A percentile compares a stretch with the other conserved stretches of the same genome.
phyloP scores from a whole-genome alignment of 2,329 filamentous ascomycete species.

The Talaromyces sp. region DNA sequence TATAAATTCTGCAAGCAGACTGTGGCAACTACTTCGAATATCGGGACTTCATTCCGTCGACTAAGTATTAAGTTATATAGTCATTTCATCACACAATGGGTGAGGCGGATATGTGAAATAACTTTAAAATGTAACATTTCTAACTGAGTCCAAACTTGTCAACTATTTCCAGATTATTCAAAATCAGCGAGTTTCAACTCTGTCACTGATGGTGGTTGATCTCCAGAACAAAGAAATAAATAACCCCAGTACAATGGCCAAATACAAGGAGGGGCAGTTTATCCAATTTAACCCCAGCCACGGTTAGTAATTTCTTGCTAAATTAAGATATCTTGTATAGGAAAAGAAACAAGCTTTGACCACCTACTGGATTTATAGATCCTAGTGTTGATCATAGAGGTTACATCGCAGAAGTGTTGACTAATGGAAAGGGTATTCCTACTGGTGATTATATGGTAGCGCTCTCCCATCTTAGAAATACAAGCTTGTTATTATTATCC shows the following conservation, averaged over 20 bases:
- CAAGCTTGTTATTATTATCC: too few relatives aligned
- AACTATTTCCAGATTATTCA: background rate
- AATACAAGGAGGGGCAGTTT: background rate
- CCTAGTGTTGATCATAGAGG: slow-evolving; percentile 10
- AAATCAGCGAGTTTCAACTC: background rate
- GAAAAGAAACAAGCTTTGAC: background rate
- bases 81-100: slow-evolving; percentile 5
- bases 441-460: slow-evolving; percentile 4
- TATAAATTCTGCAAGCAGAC: background rate
- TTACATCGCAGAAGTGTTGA: slow-evolving; percentile 6
- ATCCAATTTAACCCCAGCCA: background rate
- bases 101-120: background rate
- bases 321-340: background rate
- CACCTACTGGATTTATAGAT: background rate
- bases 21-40: background rate
- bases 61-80: background rate
- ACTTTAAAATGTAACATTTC: background rate
- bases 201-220: background rate
- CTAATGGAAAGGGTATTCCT: slow-evolving; percentile 2
- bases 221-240: background rate
- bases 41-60: slow-evolving; percentile 1
- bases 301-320: background rate
- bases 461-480: background rate
- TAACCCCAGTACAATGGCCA: background rate
- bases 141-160: background rate